A percentile compares a stretch with the other conserved stretches of the same genome.
These are phyloP conservation scores for Candida morakotiae DNA, from an alignment of 805 yeast species.

Conservation along the genomic window DNA sequence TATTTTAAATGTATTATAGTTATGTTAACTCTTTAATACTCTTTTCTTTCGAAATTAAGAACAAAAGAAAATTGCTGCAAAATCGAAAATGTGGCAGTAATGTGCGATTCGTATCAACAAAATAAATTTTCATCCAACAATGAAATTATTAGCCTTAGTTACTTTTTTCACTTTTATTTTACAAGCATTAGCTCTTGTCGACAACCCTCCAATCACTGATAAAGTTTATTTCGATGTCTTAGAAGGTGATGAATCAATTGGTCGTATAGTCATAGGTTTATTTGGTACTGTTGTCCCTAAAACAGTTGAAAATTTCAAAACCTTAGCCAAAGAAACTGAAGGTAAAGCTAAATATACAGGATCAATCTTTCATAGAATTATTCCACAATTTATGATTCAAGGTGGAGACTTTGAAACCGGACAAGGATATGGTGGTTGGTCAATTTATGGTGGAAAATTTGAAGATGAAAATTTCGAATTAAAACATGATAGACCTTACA, in stretches of 20 bases:
- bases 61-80: too few relatives aligned
- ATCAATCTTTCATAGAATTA: slow-evolving; percentile 45
- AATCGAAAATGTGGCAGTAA: too few relatives aligned
- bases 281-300: slow-evolving; percentile 90
- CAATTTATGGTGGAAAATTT: slow-evolving; percentile 66
- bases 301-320: slow-evolving; percentile 95
- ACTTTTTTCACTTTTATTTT: slow-evolving; percentile 4
- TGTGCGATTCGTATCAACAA: neutral
- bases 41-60: too few relatives aligned
- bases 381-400: slow-evolving; percentile 46
- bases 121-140: slow-evolving; percentile 6
- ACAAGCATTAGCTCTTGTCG: slow-evolving; percentile 14
- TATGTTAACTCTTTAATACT: too few relatives aligned
- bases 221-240: slow-evolving; percentile 82
- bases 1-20: too few relatives aligned
- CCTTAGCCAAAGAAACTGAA: slow-evolving; percentile 58
- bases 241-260: slow-evolving; percentile 73
- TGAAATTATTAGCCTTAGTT: slow-evolving; percentile 11
- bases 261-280: slow-evolving; percentile 82
- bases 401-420: slow-evolving; percentile 49
- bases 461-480: slow-evolving; percentile 72
- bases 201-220: slow-evolving; percentile 60
- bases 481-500: slow-evolving; percentile 77
- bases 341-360: slow-evolving; percentile 35
- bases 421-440: slow-evolving; percentile 44